A percentile compares a stretch with the other conserved stretches of the same genome.
Conservation (phyloP, 2,329 filamentous ascomycete species). For the Gaeumannomyces sp. region DNA sequence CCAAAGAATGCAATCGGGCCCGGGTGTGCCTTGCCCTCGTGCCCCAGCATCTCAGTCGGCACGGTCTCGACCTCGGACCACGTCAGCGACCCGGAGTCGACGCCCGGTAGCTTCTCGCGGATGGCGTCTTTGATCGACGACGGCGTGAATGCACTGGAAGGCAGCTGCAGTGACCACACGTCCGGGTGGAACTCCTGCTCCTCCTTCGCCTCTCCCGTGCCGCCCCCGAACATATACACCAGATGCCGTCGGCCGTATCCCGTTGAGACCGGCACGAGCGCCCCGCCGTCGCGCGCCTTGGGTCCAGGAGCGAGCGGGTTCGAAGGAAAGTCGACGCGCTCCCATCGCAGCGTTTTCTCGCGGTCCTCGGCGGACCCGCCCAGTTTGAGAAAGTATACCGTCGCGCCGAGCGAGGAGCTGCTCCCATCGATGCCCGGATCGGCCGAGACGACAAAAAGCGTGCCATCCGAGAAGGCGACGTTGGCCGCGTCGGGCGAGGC, state of each 20-base stretch:
- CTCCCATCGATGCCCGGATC: neutral
- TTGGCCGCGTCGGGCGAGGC: slow-evolving; percentile 24
- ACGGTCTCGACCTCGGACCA: slow-evolving; percentile 46
- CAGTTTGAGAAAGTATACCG: slow-evolving; percentile 27
- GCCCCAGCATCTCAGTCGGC: slow-evolving; percentile 32
- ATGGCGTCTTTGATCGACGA: slow-evolving; percentile 45
- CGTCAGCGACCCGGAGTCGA: slow-evolving; percentile 37
- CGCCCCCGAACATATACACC: slow-evolving; percentile 41
- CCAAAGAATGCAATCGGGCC: slow-evolving; percentile 33
- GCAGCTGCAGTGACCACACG: slow-evolving; percentile 47
- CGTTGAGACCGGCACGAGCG: slow-evolving; percentile 39
- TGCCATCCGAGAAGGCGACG: slow-evolving; percentile 36
- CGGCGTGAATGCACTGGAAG: slow-evolving; percentile 36
- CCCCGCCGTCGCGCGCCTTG: slow-evolving; percentile 33
- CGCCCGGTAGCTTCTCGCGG: slow-evolving; percentile 33
- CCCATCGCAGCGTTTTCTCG: slow-evolving; percentile 29
- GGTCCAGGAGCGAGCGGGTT: slow-evolving; percentile 35
- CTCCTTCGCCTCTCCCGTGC: neutral
- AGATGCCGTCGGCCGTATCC: slow-evolving; percentile 47
- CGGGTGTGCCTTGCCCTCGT: slow-evolving; percentile 35
- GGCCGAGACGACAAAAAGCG: slow-evolving; percentile 30
- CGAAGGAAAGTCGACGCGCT: slow-evolving; percentile 28
- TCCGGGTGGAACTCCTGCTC: slow-evolving; percentile 28
- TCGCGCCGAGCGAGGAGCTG: slow-evolving; percentile 22
- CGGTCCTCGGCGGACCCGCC: slow-evolving; percentile 21